Evolutionary conservation across 257 asterid genomes (phyloP).

Genomic region (Capsicum pubescens): DNA sequence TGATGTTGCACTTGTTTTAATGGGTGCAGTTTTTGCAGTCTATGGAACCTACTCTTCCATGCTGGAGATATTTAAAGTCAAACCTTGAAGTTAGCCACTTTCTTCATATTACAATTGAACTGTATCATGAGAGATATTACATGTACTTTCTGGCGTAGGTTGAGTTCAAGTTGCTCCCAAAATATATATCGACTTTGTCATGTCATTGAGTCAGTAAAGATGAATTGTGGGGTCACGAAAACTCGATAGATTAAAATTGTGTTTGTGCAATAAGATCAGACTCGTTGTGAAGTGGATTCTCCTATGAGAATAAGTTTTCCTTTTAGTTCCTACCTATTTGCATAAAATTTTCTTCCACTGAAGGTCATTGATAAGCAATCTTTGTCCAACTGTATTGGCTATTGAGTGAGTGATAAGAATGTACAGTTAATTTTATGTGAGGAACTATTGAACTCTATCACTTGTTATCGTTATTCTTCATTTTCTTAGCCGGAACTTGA

Average conservation of each 20-base stretch:
- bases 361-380: no score
- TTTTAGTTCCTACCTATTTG: background rate
- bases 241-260: background rate
- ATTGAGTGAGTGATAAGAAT: no score
- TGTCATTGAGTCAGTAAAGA: background rate
- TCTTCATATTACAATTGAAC: background rate
- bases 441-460: no score
- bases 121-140: background rate
- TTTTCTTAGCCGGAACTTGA: no score
- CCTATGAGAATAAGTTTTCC: background rate
- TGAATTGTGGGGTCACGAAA: background rate
- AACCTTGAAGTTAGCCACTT: background rate
- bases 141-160: background rate
- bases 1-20: no score
- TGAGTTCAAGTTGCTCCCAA: background rate
- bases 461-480: no score
- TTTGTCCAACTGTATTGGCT: no score
- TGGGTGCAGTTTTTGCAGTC: no score
- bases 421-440: no score
- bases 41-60: conserved; percentile 26
- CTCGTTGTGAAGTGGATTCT: background rate
- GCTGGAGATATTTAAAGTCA: conserved; percentile 7
- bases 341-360: background rate
- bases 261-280: background rate
- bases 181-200: background rate